These are phyloP conservation scores for Fusarium liriodendri DNA, from an alignment of 2,329 filamentous ascomycete species.

Conservation along the genomic window DNA sequence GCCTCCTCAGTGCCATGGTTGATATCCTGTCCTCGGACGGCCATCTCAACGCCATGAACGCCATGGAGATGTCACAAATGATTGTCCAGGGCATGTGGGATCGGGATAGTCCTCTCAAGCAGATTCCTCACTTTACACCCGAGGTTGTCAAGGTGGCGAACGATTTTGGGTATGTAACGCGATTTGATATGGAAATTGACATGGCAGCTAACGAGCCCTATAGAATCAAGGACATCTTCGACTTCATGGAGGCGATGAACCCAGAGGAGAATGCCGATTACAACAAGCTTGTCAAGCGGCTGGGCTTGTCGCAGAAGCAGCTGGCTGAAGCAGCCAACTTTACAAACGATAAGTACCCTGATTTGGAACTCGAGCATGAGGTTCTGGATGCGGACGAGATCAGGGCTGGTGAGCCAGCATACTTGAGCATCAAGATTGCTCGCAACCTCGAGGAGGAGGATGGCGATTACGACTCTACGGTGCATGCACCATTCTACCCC, in stretches of 20 bases:
- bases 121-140: constrained; percentile 93
- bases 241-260: constrained; percentile 99
- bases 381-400: constrained; percentile 85
- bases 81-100: constrained; percentile 99
- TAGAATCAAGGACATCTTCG: constrained; percentile 92
- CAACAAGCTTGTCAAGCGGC: constrained; percentile 77
- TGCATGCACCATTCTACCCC: constrained; percentile 96
- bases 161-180: constrained; percentile 72
- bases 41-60: constrained; percentile 95
- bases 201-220: constrained; percentile 46
- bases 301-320: constrained; percentile 84
- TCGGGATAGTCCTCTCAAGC: constrained; percentile 94
- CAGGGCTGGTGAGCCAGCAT: constrained; percentile 81
- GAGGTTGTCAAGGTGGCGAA: constrained; percentile 86
- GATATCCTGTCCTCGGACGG: constrained; percentile 97
- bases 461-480: constrained; percentile 78
- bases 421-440: constrained; percentile 85
- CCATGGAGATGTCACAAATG: constrained; percentile 99
- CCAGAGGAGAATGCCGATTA: constrained; percentile 91
- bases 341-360: constrained; percentile 96
- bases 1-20: constrained; percentile 89
- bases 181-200: not conserved
- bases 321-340: constrained; percentile 91
- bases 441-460: constrained; percentile 78
- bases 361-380: constrained; percentile 90